These are phyloP conservation scores for Phragmites australis DNA, from an alignment of 176 grass and related monocot genomes.

Conservation along the genomic window DNA sequence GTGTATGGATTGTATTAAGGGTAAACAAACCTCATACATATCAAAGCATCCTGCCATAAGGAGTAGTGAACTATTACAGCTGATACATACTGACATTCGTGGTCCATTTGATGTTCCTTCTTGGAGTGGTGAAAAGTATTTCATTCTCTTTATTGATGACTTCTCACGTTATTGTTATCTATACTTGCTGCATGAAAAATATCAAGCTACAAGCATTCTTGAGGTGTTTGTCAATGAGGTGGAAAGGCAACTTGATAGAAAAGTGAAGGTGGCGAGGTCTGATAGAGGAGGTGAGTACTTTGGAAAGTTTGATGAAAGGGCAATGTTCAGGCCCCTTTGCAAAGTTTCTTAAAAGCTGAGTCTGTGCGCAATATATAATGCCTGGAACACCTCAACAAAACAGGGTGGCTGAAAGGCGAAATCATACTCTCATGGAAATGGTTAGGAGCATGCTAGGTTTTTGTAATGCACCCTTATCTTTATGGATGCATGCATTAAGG, in stretches of 20 bases:
- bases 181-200: too few relatives aligned
- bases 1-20: slow-evolving; percentile 31
- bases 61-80: slow-evolving; percentile 3
- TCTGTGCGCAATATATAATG: slow-evolving; percentile 22
- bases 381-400: not conserved
- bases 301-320: slow-evolving; percentile 11
- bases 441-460: too few relatives aligned
- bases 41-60: slow-evolving; percentile 11
- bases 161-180: too few relatives aligned
- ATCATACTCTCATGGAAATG: too few relatives aligned
- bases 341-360: slow-evolving; percentile 31
- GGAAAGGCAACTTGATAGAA: slow-evolving; percentile 36
- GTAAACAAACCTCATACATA: slow-evolving; percentile 25
- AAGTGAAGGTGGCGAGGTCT: slow-evolving; percentile 32
- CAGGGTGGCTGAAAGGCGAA: too few relatives aligned
- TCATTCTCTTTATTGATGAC: too few relatives aligned
- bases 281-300: slow-evolving; percentile 28
- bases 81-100: too few relatives aligned
- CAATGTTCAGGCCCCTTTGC: slow-evolving; percentile 24
- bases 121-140: too few relatives aligned
- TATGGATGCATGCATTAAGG: slow-evolving; percentile 23
- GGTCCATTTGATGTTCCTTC: too few relatives aligned
- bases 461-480: not conserved
- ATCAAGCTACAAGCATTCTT: too few relatives aligned
- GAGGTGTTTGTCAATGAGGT: too few relatives aligned